Conservation (phyloP, 768 basidiomycete genomes). For the Mycena vitilis region DNA sequence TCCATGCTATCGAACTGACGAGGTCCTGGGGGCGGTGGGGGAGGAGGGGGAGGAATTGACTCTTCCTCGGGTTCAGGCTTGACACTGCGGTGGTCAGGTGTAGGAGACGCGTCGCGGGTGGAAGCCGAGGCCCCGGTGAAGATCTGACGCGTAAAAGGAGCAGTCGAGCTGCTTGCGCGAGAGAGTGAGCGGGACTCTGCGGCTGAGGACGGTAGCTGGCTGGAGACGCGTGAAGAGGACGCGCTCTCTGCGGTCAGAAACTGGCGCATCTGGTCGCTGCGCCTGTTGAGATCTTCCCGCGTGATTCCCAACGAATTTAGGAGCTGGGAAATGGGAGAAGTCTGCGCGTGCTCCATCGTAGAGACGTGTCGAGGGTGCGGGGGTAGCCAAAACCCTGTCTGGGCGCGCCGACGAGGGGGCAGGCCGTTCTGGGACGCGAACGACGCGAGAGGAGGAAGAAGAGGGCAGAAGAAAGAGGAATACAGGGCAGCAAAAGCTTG, state of each 20-base stretch:
- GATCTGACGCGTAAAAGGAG: constrained; percentile 55
- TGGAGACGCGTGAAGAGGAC: constrained; percentile 58
- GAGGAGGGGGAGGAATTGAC: constrained; percentile 46
- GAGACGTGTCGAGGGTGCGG: constrained; percentile 20
- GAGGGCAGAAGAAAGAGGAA: constrained; percentile 1
- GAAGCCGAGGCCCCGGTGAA: constrained; percentile 63
- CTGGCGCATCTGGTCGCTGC: constrained; percentile 84
- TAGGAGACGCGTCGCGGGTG: constrained; percentile 62
- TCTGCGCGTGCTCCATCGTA: constrained; percentile 54
- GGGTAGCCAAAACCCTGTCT: constrained; percentile 16
- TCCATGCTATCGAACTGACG: constrained; percentile 83
- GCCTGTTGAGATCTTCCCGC: constrained; percentile 77
- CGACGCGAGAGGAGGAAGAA: constrained; percentile 24
- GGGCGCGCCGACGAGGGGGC: constrained; percentile 1
- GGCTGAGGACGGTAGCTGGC: constrained; percentile 49
- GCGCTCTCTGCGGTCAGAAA: constrained; percentile 72
- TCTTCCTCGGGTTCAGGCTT: constrained; percentile 71
- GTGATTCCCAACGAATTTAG: constrained; percentile 80
- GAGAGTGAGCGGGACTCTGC: constrained; percentile 50
- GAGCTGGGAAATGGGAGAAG: constrained; percentile 80
- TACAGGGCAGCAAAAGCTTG: not conserved
- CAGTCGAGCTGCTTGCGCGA: constrained; percentile 48
- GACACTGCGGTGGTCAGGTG: constrained; percentile 66
- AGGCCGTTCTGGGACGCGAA: constrained; percentile 5
- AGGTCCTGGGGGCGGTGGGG: constrained; percentile 17